Conservation (phyloP, 2,329 filamentous ascomycete species). For the Aspergillus brasiliensis region DNA sequence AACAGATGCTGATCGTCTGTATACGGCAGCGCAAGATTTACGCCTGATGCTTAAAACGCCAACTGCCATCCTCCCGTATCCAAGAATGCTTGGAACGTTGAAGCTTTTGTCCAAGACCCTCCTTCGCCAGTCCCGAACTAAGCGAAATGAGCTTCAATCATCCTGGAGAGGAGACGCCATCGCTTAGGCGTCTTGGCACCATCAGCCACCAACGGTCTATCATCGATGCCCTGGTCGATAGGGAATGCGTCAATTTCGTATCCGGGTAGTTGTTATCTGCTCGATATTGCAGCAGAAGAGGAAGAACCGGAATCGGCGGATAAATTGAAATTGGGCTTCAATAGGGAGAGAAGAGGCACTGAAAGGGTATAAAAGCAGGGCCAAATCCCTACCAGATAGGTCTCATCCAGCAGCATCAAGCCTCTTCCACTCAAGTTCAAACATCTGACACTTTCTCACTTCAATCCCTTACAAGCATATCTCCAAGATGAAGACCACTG, state of each 20-base stretch:
- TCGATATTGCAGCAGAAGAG: not conserved
- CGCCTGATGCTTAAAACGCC: not conserved
- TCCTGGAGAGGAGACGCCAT: not conserved
- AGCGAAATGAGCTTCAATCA: not conserved
- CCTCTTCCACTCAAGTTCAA: not conserved
- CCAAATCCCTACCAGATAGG: not conserved
- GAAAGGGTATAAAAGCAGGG: not conserved
- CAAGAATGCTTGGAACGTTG: not conserved
- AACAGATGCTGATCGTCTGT: not conserved
- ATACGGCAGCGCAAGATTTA: not conserved
- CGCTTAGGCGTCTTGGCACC: not conserved
- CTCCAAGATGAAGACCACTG: constrained; percentile 52
- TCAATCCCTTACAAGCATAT: not conserved
- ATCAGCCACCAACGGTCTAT: not conserved
- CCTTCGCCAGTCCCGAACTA: not conserved
- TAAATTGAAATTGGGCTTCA: not conserved
- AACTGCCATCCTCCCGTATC: not conserved
- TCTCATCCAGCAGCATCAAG: not conserved
- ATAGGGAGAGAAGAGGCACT: too few relatives aligned
- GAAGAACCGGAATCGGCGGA: not conserved
- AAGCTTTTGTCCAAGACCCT: not conserved
- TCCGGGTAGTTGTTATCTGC: not conserved
- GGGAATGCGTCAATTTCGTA: not conserved
- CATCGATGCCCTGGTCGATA: not conserved
- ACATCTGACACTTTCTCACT: not conserved